phyloP scores from a whole-genome alignment of 2,329 filamentous ascomycete species.

The Claviceps sp. region DNA sequence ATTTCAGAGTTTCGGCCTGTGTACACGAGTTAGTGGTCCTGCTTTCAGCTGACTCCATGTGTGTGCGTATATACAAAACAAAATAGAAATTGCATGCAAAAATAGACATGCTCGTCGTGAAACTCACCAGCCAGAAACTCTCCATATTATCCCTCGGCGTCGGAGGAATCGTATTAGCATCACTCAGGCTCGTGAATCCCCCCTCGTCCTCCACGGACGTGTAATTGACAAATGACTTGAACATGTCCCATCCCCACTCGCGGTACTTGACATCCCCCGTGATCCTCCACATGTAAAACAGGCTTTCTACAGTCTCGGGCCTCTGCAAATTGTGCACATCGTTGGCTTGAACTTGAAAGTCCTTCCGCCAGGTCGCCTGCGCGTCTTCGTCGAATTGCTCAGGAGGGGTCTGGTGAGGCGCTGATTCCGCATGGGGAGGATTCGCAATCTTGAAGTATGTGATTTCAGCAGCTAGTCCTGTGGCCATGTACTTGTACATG shows the following conservation, averaged over 20 bases:
- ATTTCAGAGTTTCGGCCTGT: conserved; percentile 91
- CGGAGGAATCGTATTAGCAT: conserved; percentile 62
- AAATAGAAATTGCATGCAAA: too few species aligned
- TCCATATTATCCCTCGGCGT: conserved; percentile 82
- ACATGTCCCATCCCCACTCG: conserved; percentile 98
- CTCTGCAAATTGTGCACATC: conserved; percentile 89
- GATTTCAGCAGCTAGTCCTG: conserved; percentile 89
- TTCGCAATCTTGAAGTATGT: conserved; percentile 71
- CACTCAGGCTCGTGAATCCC: conserved; percentile 69
- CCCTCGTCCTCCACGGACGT: conserved; percentile 65
- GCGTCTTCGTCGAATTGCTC: conserved; percentile 35
- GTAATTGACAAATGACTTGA: conserved; percentile 77
- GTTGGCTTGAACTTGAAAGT: conserved; percentile 67
- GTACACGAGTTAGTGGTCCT: not conserved
- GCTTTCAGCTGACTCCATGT: not conserved
- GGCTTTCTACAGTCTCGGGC: conserved; percentile 88
- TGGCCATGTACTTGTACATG: conserved; percentile 85
- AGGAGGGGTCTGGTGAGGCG: conserved; percentile 30
- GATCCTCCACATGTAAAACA: conserved; percentile 98
- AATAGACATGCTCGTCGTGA: not conserved
- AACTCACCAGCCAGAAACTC: conserved; percentile 85
- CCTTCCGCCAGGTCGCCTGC: conserved; percentile 56
- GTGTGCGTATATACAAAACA: too few species aligned
- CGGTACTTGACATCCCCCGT: conserved; percentile 81
- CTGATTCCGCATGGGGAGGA: conserved; percentile 48